These are phyloP conservation scores for Diutina mesorugosa DNA, from an alignment of 1,139 yeast genomes.

Conservation along the genomic window DNA sequence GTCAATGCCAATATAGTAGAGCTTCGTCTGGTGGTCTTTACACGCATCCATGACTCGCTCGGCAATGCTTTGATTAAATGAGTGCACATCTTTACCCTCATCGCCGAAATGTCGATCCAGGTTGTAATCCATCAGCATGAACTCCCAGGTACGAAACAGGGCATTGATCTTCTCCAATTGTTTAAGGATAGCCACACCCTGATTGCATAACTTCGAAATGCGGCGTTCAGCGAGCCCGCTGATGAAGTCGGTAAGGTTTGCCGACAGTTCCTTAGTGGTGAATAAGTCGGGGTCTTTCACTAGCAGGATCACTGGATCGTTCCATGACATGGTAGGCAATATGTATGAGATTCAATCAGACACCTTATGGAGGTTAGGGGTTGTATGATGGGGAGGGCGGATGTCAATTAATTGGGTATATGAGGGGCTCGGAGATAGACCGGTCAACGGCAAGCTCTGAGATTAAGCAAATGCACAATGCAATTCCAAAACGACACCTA, in stretches of 20 bases:
- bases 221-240: slow-evolving; percentile 23
- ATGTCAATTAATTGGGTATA: background rate
- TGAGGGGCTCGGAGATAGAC: background rate
- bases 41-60: slow-evolving; percentile 36
- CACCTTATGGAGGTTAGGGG: background rate
- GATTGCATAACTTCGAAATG: slow-evolving; percentile 37
- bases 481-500: background rate
- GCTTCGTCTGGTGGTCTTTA: slow-evolving; percentile 28
- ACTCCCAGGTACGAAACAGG: slow-evolving; percentile 42
- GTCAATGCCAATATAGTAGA: slow-evolving; percentile 30
- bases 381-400: background rate
- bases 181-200: slow-evolving; percentile 33
- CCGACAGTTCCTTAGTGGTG: background rate
- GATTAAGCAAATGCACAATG: background rate
- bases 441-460: background rate
- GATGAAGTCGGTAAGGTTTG: background rate
- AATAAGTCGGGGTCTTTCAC: background rate
- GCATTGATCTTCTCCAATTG: slow-evolving; percentile 37
- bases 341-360: background rate
- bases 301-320: background rate
- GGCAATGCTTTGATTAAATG: slow-evolving; percentile 35
- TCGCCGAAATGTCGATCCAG: slow-evolving; percentile 25
- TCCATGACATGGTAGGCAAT: background rate
- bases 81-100: slow-evolving; percentile 14
- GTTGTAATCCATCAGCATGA: slow-evolving; percentile 40